Percentiles rank a stretch among this genome's conserved stretches.
Evolutionary conservation across 2,329 filamentous ascomycete species (phyloP).

Genomic region (Colletotrichum sp.): DNA sequence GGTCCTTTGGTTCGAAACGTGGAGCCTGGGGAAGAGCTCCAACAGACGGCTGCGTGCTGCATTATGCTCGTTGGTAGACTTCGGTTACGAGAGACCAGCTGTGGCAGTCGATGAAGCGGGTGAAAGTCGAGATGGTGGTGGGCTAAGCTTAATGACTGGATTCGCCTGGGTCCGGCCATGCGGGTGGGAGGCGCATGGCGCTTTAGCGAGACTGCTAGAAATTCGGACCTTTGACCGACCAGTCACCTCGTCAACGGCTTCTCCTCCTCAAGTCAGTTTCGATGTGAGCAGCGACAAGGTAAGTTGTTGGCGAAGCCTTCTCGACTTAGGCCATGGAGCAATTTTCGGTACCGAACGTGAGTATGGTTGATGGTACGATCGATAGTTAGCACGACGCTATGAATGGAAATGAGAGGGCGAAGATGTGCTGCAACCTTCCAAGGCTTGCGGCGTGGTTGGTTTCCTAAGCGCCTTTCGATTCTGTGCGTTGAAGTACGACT

Average conservation of each 20-base stretch:
- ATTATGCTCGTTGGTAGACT: neutral
- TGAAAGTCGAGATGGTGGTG: conserved; percentile 2
- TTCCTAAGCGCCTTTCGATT: neutral
- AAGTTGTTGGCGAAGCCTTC: neutral
- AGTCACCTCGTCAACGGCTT: neutral
- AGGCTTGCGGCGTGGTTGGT: neutral
- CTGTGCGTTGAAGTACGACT: neutral
- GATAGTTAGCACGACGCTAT: neutral
- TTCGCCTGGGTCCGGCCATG: neutral
- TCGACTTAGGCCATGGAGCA: neutral
- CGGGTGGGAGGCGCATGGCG: neutral
- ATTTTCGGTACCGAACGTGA: neutral
- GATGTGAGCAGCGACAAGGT: neutral
- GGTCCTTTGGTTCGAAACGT: neutral
- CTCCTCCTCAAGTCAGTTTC: neutral
- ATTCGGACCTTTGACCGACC: neutral
- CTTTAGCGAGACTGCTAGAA: neutral
- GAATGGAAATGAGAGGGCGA: neutral
- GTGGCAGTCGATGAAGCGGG: neutral
- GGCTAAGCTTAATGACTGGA: neutral
- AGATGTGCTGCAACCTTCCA: neutral
- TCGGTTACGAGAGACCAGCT: neutral
- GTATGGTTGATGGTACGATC: neutral
- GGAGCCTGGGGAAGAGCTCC: neutral
- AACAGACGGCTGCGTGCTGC: neutral